Evolutionary conservation across 1,139 yeast genomes (phyloP).

Genomic region (Magnusiomyces sp.): DNA sequence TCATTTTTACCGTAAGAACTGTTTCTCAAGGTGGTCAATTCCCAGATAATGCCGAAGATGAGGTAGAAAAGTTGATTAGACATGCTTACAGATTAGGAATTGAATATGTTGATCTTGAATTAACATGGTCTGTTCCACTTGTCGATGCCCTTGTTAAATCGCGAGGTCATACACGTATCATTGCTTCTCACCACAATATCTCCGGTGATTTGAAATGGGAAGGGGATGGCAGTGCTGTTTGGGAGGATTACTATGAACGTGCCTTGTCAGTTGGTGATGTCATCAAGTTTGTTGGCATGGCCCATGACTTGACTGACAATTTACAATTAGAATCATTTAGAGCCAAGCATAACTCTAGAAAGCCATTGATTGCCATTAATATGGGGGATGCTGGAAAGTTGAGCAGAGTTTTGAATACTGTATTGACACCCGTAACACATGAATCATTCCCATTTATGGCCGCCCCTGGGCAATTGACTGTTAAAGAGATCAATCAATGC

Average conservation of each 20-base stretch:
- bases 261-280: slow-evolving; percentile 63
- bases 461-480: slow-evolving; percentile 66
- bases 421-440: slow-evolving; percentile 82
- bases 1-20: slow-evolving; percentile 75
- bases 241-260: slow-evolving; percentile 64
- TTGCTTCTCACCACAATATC: slow-evolving; percentile 77
- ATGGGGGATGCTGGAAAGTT: slow-evolving; percentile 71
- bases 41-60: slow-evolving; percentile 45
- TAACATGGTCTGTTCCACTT: slow-evolving; percentile 38
- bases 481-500: slow-evolving; percentile 49
- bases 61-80: slow-evolving; percentile 44
- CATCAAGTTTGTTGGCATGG: slow-evolving; percentile 78
- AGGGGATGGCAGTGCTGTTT: slow-evolving; percentile 54
- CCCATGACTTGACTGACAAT: slow-evolving; percentile 58
- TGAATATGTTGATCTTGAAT: slow-evolving; percentile 44
- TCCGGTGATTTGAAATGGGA: slow-evolving; percentile 57
- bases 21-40: slow-evolving; percentile 74
- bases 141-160: slow-evolving; percentile 39
- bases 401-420: slow-evolving; percentile 64
- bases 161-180: slow-evolving; percentile 56
- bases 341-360: slow-evolving; percentile 30
- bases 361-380: slow-evolving; percentile 78
- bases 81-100: slow-evolving; percentile 61
- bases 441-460: slow-evolving; percentile 52
- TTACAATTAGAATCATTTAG: slow-evolving; percentile 63